Percentiles rank a stretch among this genome's conserved stretches.
Conservation (phyloP, 2,329 filamentous ascomycete species). For the Fusarium illudens region DNA sequence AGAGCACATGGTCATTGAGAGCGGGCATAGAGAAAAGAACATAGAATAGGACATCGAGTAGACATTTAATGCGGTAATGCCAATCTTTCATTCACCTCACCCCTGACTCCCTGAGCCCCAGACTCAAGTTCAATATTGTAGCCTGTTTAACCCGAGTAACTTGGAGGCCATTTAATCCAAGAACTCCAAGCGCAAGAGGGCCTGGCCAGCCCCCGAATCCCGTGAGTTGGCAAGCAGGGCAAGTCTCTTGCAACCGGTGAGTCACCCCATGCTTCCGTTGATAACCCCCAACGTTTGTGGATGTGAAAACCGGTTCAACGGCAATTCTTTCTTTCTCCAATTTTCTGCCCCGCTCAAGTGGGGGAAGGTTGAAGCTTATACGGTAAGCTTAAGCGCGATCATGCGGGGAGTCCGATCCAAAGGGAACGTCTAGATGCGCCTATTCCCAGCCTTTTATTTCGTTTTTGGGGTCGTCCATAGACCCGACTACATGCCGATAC, state of each 20-base stretch:
- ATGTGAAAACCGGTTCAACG: neutral
- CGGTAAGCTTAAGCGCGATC: neutral
- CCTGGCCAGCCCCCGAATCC: neutral
- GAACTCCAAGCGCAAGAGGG: neutral
- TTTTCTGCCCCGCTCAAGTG: neutral
- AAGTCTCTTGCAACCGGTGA: neutral
- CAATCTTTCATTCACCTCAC: neutral
- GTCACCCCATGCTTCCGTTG: neutral
- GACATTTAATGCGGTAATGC: neutral
- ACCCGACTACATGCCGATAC: fast-evolving
- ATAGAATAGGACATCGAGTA: neutral
- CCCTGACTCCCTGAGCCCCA: too few species aligned
- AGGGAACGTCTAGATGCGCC: neutral
- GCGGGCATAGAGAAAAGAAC: neutral
- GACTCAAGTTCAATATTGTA: neutral
- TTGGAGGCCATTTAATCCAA: neutral
- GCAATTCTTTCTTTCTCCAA: neutral
- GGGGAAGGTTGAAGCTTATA: neutral
- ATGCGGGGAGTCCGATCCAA: neutral
- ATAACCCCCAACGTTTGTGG: neutral
- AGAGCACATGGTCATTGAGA: fast-evolving
- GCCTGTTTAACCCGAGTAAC: neutral
- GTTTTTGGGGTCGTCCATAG: neutral
- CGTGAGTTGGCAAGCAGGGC: neutral
- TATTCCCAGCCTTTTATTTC: neutral